Evolutionary conservation across 2,329 filamentous ascomycete genomes (phyloP), one percentile per base, ranked within the genome.

Genomic region (Penicillium sp.): DNA sequence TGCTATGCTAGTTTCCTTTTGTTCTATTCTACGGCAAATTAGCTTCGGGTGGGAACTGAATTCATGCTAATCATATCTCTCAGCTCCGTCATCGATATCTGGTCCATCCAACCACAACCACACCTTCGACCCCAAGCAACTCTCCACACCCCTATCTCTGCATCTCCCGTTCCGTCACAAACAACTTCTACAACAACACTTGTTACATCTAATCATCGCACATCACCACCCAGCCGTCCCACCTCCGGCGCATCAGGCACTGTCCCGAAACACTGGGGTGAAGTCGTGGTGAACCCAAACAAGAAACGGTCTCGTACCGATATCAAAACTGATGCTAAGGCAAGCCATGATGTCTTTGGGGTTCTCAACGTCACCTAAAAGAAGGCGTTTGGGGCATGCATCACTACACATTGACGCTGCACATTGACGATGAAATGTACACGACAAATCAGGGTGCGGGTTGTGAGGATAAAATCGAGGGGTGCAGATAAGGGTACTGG

Each of bases 21-120:
- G 9, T 33, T 23, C 23, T 38, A 6, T 16, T 29, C n/a, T 9
- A 36, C 6, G 33, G 16, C 33, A 49, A 23, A 31, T 13, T 10
- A 13, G 38, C 13, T 13, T 23, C 1, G 5, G 6, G 19, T 21
- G 1, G 5, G 21, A 25, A 9, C 23, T 34, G 27, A 29, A 5
- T 34, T 50, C 5, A 27, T 36, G 19, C 43, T 55, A 46, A 53
- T n/a, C 29, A 29, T n/a, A 21, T 23, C 11, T 45, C n/a, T 36
- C 11, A 78, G 75, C 54, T 75, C 74, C 25, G 76, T 78, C 53
- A 73, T 78, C 57, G 75, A 78, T 62, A 77, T 78, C 60, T 78
- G 75, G 75, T 74, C 75, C 31, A 61, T 76, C 36, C 75, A 77
- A 66, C 72, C 75, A 9, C 75, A 77, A 69, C 70, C 72, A 23